Evolutionary conservation across 306 rosid genomes (phyloP), one percentile per base, ranked within the genome.

Genomic region (Corylus americana): DNA sequence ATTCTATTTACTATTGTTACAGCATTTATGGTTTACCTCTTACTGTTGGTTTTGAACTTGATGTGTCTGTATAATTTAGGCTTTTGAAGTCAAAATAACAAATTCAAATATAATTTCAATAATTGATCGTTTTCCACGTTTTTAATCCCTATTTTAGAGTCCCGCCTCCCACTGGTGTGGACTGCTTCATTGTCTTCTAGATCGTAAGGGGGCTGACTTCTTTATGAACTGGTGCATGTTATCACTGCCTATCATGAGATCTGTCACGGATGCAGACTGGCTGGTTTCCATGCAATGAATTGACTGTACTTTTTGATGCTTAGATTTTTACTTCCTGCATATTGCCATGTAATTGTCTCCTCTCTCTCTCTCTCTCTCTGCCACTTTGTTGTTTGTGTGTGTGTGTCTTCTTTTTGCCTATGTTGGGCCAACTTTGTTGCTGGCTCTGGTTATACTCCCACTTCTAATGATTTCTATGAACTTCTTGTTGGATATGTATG

Each of bases 1-100:
- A 44, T 42, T 18, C 27, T 14, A 39, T 11, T 25, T 48, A 35
- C 37, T 22, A 11, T 7, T 49, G 4, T 22, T 71, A 11, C 49
- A 29, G 8, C 72, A n/a, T 49, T 49, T 11, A 49, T 48, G 20
- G 31, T 49, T 22, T n/a, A 11, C 5, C 45, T 49, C 20, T 11
- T 74, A 42, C 70, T 51, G 35, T 27, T 66, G 29, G 45, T 59
- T 71, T 71, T 44, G 72, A 62, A 70, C 47, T 37, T 73, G 63
- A 25, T 62, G 53, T 18, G 55, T 27, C 47, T 55, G 18, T 61
- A 12, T 31, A 5, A 25, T 47, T 47, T 20, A 71, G 20, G 5
- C 59, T 25, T 49, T 25, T 49, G 75, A 48, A n/a, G 10, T 49
- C 59, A 29, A 49, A 25, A 17, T 49, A 25, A 49, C 18, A 1